phyloP scores from a whole-genome alignment of 2,329 filamentous ascomycete species.

The Sporothrix pallida region DNA sequence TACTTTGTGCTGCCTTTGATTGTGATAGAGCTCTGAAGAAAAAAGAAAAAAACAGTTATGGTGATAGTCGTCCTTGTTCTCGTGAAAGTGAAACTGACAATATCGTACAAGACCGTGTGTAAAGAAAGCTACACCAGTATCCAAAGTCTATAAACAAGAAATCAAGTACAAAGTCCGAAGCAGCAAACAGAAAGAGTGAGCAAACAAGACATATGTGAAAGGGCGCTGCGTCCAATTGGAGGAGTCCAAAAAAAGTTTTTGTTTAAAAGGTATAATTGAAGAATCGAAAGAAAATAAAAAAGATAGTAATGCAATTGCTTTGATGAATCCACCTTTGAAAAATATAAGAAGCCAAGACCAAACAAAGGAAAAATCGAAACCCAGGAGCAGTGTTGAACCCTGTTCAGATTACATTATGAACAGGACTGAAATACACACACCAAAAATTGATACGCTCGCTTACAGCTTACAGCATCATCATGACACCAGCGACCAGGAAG shows the following conservation, averaged over 20 bases:
- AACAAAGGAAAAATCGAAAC: background rate
- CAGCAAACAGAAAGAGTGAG: background rate
- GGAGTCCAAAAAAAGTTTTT: slow-evolving; percentile 15
- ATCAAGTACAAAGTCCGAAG: background rate
- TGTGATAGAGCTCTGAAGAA: background rate
- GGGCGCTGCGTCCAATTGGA: slow-evolving; percentile 13
- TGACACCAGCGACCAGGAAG: slow-evolving; percentile 30
- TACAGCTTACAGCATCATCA: slow-evolving; percentile 36
- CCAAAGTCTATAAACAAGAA: background rate
- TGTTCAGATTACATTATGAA: no score
- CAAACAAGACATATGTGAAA: background rate
- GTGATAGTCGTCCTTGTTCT: slow-evolving; percentile 16
- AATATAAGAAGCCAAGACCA: slow-evolving; percentile 2
- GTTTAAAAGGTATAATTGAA: background rate
- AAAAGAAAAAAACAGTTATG: background rate
- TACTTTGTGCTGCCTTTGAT: background rate
- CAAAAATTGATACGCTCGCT: background rate
- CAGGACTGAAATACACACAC: no score
- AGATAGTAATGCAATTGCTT: slow-evolving; percentile 6
- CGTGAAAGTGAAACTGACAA: slow-evolving; percentile 1
- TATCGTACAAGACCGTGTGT: slow-evolving; percentile 14
- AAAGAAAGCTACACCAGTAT: background rate
- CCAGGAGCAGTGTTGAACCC: background rate
- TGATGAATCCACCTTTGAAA: background rate
- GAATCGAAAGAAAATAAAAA: background rate